Evolutionary conservation across 495 filamentous ascomycete genomes (phyloP), one percentile per base, ranked within the genome.

Genomic region (Penicillium lagena): DNA sequence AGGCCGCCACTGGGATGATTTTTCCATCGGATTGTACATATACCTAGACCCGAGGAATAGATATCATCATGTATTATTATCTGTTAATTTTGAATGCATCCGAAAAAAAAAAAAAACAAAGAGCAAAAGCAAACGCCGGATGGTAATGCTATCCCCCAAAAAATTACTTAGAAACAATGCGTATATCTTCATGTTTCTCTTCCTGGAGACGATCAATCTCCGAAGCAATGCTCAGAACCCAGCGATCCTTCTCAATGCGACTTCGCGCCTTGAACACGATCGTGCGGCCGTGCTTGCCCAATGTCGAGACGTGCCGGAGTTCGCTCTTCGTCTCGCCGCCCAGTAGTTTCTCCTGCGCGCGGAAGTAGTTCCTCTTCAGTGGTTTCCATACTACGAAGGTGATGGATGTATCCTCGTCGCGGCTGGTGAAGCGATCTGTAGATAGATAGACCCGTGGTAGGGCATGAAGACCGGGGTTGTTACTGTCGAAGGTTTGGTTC

Each of bases 351-450:
- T 80, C 71, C 15, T 68, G 64, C 1, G 68, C 67, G 33, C 78
- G 72, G 57, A 87, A 86, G 32, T 77, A 69, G 15, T 68, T 75
- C 55, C 79, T 82, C 37, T 62, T 68, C 49, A 72, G 68, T 9
- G 79, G 80, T 49, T 85, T 80, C 85, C 85, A 88, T 8, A 89
- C 61, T 8, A 87, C 83, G 52, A 89, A 89, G 22, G 78, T 82
- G 10, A 80, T 84, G 60, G 82, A 82, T 1, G 79, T 75, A 51
- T 87, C 85, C 52, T 86, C 82, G 51, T 89, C 85, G 7, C 68
- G 75, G 13, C 73, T 80, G 11, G 81, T 87, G 74, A 79, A 85
- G 6, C 72, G 69, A 47, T 87, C 79, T 30, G 80, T 72, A 2
- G 66, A 55, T 29, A 79, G 71, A 47, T 84, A 87, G 0, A 83